Base-by-base conservation (phyloP, 345 rosid genomes). In the Melaleuca alternifolia region DNA sequence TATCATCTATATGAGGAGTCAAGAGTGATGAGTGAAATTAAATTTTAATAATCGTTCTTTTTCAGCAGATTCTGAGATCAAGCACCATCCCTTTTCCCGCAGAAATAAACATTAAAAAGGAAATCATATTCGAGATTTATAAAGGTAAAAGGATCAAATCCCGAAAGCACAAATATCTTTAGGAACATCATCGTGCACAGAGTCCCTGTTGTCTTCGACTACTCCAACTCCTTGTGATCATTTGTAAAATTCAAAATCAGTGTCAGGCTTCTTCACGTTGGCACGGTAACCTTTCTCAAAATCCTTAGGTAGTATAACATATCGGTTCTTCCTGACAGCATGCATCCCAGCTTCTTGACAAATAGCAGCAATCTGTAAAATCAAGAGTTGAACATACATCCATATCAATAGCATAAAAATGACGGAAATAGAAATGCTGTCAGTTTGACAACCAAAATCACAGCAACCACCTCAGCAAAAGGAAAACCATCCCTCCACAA, bases 341-440 rank as follows among this genome's bases (percentile, higher is more conserved):
- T 97, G 99, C 99, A 97, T 97, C 81, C 99, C 99, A 54, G 99
- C 99, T 92, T 97, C 99, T 89, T 97, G 99, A 85, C 99, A 97
- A 84, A 97, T 97, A 26, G 99, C 99, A 56, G 99, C 89, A 88
- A 97, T 97, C 99, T 97, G 95, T 57, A 41, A 33, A 50, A 57
- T 51, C 81, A 51, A 56, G 50, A 79, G 82, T 46, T 51, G 46
- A 52, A 30, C 50, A 54, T 14, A 52, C 30, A 56, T 33, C 57
- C 59, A 33, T 7, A 57, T 14, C 79, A 82, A 13, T 21, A 86
- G 37, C 48, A 37, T 71, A 12, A 52, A 10, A 54, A 54, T 21
- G 20, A 54, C 57, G 79, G 51, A 50, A 76, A 83, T 21, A 51
- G 20, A 33, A 71, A 33, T 37, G 48, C 26, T 71, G 20, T 71